Percentiles rank a stretch among this genome's conserved stretches.
Conservation (phyloP, 371 early-diverging fungal genomes). For the Lichtheimia hyalospora region DNA sequence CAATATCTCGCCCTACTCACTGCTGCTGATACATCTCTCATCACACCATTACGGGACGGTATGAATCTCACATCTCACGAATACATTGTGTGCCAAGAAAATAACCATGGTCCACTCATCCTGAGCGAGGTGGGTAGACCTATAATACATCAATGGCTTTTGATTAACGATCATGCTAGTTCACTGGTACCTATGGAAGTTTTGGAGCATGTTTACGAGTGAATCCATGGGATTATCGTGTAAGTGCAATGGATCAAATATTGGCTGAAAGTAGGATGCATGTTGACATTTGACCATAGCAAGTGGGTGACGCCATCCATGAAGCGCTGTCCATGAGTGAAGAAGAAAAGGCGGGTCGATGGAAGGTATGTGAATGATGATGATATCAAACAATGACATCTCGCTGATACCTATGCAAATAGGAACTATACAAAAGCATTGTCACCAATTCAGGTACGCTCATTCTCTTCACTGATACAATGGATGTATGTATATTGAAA, state of each 20-base stretch:
- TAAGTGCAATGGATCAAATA: conserved; percentile 89
- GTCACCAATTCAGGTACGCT: conserved; percentile 61
- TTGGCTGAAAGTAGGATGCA: conserved; percentile 2
- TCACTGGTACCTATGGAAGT: conserved; percentile 94
- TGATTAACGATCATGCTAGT: conserved; percentile 76
- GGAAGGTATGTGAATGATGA: conserved; percentile 71
- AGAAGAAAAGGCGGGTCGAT: conserved; percentile 90
- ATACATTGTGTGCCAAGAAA: conserved; percentile 95
- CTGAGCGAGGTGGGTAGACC: conserved; percentile 67
- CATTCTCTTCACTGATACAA: too few species aligned
- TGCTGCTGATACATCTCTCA: conserved; percentile 94
- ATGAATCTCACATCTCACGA: conserved; percentile 99
- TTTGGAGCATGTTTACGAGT: conserved; percentile 89
- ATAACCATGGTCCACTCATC: conserved; percentile 91
- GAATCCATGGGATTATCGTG: conserved; percentile 94
- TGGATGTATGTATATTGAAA: too few species aligned
- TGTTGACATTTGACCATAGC: conserved; percentile 24
- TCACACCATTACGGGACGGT: conserved; percentile 97
- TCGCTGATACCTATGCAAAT: conserved; percentile 23
- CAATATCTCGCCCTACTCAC: conserved; percentile 94
- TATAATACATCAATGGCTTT: not conserved
- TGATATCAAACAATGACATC: conserved; percentile 81
- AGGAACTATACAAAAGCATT: conserved; percentile 66
- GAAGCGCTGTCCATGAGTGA: conserved; percentile 77
- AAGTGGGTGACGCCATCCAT: conserved; percentile 87